Percentiles rank a stretch among this genome's conserved stretches.
Evolutionary conservation across 2,329 filamentous ascomycete species (phyloP).

Genomic region (Aspergillus sp.): DNA sequence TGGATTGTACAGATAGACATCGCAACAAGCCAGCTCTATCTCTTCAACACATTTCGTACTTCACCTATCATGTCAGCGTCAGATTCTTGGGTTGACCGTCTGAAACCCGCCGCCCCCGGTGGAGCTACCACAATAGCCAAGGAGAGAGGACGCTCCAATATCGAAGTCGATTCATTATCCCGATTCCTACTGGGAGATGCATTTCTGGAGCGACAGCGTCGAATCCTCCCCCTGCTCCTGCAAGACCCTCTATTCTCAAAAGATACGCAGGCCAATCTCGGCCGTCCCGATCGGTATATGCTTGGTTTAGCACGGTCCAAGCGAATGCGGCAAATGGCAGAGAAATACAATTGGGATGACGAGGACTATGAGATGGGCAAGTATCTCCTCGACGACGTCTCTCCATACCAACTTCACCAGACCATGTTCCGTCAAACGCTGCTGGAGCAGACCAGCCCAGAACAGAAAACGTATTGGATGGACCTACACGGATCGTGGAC

Average conservation of each 20-base stretch:
- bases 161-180: constrained; percentile 46
- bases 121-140: constrained; percentile 28
- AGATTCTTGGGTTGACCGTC: background rate
- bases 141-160: constrained; percentile 46
- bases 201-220: constrained; percentile 49
- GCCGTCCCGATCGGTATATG: constrained; percentile 52
- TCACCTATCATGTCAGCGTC: background rate
- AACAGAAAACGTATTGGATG: constrained; percentile 16
- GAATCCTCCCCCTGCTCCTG: constrained; percentile 45
- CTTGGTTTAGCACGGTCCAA: constrained; percentile 54
- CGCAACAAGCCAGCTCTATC: background rate
- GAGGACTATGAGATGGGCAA: constrained; percentile 53
- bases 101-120: background rate
- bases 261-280: constrained; percentile 51
- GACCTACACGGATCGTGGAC: constrained; percentile 24
- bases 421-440: constrained; percentile 53
- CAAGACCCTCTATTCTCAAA: constrained; percentile 52
- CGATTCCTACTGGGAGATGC: constrained; percentile 49
- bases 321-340: constrained; percentile 46
- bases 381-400: constrained; percentile 55
- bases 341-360: constrained; percentile 48
- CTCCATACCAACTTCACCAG: constrained; percentile 52
- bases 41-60: too few species aligned
- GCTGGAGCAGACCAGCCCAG: constrained; percentile 31
- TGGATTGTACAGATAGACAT: background rate